Conservation (phyloP, 495 filamentous ascomycete species). For the Aspergillus carlsbadensis region DNA sequence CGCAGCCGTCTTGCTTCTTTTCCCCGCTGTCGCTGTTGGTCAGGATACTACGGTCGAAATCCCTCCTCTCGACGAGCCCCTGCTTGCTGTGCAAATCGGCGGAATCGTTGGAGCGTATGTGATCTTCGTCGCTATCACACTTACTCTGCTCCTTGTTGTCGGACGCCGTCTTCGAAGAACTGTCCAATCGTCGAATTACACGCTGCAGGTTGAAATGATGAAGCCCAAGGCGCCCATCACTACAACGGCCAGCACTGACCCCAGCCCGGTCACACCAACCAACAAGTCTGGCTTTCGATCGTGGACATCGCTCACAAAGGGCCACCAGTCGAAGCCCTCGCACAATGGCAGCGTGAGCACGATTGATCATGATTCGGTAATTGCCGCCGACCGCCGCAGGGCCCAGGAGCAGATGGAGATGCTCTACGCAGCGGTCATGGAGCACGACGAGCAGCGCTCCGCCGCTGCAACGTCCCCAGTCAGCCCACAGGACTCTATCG, state of each 20-base stretch:
- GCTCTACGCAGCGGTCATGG: slow-evolving; percentile 89
- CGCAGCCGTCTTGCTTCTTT: slow-evolving; percentile 9
- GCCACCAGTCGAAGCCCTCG: slow-evolving; percentile 35
- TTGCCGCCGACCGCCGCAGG: slow-evolving; percentile 68
- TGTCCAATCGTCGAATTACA: slow-evolving; percentile 51
- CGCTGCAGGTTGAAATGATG: slow-evolving; percentile 63
- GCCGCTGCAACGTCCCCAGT: slow-evolving; percentile 33
- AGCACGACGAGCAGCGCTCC: slow-evolving; percentile 73
- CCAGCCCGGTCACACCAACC: slow-evolving; percentile 46
- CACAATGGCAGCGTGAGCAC: slow-evolving; percentile 53
- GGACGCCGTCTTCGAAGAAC: slow-evolving; percentile 58
- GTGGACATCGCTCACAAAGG: slow-evolving; percentile 43
- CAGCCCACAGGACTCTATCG: not conserved
- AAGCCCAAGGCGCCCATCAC: slow-evolving; percentile 51
- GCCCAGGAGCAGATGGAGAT: slow-evolving; percentile 81
- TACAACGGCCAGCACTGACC: slow-evolving; percentile 31
- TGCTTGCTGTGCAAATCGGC: slow-evolving; percentile 72
- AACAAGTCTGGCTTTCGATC: slow-evolving; percentile 33
- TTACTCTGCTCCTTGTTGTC: slow-evolving; percentile 62
- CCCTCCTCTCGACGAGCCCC: slow-evolving; percentile 46
- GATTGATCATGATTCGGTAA: slow-evolving; percentile 68
- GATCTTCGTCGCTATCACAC: slow-evolving; percentile 66
- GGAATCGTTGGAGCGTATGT: slow-evolving; percentile 80
- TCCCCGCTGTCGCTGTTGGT: slow-evolving; percentile 16
- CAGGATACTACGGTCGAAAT: slow-evolving; percentile 7